Evolutionary conservation across 2,329 filamentous ascomycete genomes (phyloP), one percentile per base, ranked within the genome.

Genomic region (Colletotrichum shisoi): DNA sequence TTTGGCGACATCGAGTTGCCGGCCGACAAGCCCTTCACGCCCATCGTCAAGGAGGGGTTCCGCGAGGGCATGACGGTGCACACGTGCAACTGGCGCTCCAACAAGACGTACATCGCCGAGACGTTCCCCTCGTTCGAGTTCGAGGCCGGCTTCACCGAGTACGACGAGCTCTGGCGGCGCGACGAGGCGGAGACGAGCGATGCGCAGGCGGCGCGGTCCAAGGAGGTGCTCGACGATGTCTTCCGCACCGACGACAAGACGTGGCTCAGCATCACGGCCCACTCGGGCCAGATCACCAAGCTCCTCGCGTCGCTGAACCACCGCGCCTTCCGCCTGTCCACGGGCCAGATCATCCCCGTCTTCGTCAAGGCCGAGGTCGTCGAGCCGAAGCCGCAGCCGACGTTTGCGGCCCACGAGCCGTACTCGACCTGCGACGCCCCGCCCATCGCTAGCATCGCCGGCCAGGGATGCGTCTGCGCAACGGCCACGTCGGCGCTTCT

Each of bases 61-160:
- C 82, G 89, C 37, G 90, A 92, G 75, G 84, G 85, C 2, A 85
- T 91, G 62, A 87, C 84, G 61, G 85, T 87, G 48, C 89, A 91
- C 73, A 91, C 89, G 0, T 92, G 90, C 74, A 87, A 92, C 76
- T 82, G 85, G 37, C 82, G 89, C 11, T 84, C 83, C 24, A 84
- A 77, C 71, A 84, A 81, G 72, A 80, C 82, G 0, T 81, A 82
- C 65, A 87, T 91, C 68, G 76, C 78, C 17, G 69, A 76, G 3
- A 78, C 81, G 4, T 86, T 87, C 56, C 87, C 87, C 0, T 73
- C 70, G 1, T 89, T 83, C 72, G 71, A 71, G 5, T 85, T 91
- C 56, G 89, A 91, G 75, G 74, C 77, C 1, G 86, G 85, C 0
- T 91, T 92, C 71, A 74, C 80, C 0, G 88, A 91, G 73, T 51